Percentiles rank a stretch among this genome's conserved stretches.
phyloP scores from a whole-genome alignment of 2,329 filamentous ascomycete species.

The Hirsutella rhossiliensis region DNA sequence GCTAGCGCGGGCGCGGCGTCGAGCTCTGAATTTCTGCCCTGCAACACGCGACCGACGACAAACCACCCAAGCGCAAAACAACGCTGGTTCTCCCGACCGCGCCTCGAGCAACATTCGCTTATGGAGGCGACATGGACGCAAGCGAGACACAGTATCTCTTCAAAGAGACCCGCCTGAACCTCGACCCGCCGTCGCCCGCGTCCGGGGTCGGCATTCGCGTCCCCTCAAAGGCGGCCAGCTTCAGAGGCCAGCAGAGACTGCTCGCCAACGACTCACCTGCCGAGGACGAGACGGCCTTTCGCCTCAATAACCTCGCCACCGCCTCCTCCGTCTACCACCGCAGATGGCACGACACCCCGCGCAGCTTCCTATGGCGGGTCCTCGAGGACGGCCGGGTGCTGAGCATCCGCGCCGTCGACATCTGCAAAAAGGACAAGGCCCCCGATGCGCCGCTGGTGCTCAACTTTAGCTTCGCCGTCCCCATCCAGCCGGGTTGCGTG shows the following conservation, averaged over 20 bases:
- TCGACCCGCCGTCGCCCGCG: slow-evolving; percentile 58
- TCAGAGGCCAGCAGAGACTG: slow-evolving; percentile 27
- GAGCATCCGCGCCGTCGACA: slow-evolving; percentile 72
- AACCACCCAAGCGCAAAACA: slow-evolving; percentile 8
- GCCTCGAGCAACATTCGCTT: slow-evolving; percentile 11
- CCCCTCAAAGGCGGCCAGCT: slow-evolving; percentile 38
- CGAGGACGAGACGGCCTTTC: slow-evolving; percentile 65
- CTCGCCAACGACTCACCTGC: slow-evolving; percentile 17
- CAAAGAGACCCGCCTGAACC: slow-evolving; percentile 77
- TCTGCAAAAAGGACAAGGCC: slow-evolving; percentile 55
- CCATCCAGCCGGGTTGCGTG: slow-evolving; percentile 66
- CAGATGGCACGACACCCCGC: slow-evolving; percentile 60
- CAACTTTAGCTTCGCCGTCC: slow-evolving; percentile 62
- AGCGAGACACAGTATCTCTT: slow-evolving; percentile 55
- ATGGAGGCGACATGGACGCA: slow-evolving; percentile 60
- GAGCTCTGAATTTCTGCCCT: not conserved
- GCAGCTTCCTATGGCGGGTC: slow-evolving; percentile 84
- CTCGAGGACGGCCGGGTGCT: slow-evolving; percentile 68
- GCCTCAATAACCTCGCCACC: slow-evolving; percentile 59
- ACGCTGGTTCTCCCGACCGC: slow-evolving; percentile 4
- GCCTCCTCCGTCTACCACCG: slow-evolving; percentile 80
- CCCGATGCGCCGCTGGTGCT: slow-evolving; percentile 64
- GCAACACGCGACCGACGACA: slow-evolving; percentile 9
- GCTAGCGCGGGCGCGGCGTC: slow-evolving; percentile 15
- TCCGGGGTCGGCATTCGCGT: slow-evolving; percentile 62